Evolutionary conservation across 2,329 filamentous ascomycete genomes (phyloP).

Genomic region (Aspergillus carbonarius): DNA sequence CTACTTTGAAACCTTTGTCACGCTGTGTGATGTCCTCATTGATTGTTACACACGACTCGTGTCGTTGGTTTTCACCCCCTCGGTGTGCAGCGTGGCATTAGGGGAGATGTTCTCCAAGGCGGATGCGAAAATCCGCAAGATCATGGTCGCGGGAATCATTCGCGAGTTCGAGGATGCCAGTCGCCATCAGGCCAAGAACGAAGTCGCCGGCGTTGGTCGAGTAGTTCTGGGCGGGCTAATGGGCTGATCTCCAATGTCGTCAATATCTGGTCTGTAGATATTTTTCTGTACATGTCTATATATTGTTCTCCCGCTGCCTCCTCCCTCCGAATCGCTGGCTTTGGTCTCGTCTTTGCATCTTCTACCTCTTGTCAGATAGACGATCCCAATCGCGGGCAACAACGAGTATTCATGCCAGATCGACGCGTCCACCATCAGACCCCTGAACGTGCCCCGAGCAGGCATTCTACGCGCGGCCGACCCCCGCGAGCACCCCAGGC

Average conservation of each 20-base stretch:
- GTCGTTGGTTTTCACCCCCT: conserved; percentile 70
- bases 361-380: too few species aligned
- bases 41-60: conserved; percentile 84
- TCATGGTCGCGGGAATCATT: conserved; percentile 81
- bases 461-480: too few species aligned
- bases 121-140: conserved; percentile 80
- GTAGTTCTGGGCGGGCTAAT: conserved; percentile 75
- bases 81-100: conserved; percentile 67
- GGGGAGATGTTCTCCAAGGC: conserved; percentile 88
- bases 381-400: too few species aligned
- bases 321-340: too few species aligned
- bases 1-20: conserved; percentile 94
- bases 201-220: conserved; percentile 82
- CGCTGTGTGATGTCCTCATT: conserved; percentile 90
- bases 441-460: too few species aligned
- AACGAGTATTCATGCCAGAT: too few species aligned
- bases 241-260: not conserved
- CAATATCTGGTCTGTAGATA: not conserved
- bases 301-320: too few species aligned
- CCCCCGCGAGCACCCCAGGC: too few species aligned
- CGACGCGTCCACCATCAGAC: too few species aligned
- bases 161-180: conserved; percentile 92
- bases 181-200: conserved; percentile 70
- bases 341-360: too few species aligned
- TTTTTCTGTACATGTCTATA: not conserved